phyloP scores from a whole-genome alignment of 2,329 filamentous ascomycete species.

The Cladosporium cucumerinum region DNA sequence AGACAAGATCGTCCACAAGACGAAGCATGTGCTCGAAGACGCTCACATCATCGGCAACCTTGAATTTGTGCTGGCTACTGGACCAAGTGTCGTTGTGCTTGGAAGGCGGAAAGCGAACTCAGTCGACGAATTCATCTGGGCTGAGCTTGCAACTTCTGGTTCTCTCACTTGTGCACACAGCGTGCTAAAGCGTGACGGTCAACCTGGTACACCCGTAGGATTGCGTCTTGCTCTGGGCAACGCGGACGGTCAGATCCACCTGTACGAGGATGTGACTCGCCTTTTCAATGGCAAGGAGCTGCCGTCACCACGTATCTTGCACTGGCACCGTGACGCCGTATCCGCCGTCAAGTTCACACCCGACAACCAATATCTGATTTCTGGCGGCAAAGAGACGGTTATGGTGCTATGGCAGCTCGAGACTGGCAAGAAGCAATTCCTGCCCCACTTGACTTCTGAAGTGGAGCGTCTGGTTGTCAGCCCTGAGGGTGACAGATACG shows the following conservation, averaged over 20 bases:
- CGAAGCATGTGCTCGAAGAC: conserved; percentile 34
- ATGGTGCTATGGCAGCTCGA: conserved; percentile 92
- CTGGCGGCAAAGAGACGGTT: conserved; percentile 84
- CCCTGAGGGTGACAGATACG: conserved; percentile 73
- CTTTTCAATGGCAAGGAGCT: conserved; percentile 28
- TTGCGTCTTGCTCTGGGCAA: conserved; percentile 70
- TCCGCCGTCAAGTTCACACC: conserved; percentile 84
- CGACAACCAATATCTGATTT: conserved; percentile 95
- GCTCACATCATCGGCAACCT: conserved; percentile 52
- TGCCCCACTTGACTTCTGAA: conserved; percentile 85
- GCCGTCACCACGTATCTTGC: conserved; percentile 62
- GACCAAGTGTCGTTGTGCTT: conserved; percentile 56
- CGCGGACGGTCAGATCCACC: conserved; percentile 69
- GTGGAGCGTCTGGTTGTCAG: conserved; percentile 85
- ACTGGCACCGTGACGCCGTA: conserved; percentile 88
- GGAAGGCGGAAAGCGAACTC: conserved; percentile 48
- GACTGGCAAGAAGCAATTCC: conserved; percentile 73
- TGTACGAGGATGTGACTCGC: conserved; percentile 58
- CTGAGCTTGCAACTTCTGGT: conserved; percentile 56
- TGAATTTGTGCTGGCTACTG: conserved; percentile 56
- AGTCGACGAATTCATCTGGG: conserved; percentile 47
- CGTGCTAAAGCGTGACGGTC: conserved; percentile 7
- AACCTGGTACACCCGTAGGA: neutral
- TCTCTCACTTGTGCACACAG: conserved; percentile 66
- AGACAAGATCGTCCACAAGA: conserved; percentile 37